Conservation (phyloP, 305 asterid genomes). For the Plantago coronopus region DNA sequence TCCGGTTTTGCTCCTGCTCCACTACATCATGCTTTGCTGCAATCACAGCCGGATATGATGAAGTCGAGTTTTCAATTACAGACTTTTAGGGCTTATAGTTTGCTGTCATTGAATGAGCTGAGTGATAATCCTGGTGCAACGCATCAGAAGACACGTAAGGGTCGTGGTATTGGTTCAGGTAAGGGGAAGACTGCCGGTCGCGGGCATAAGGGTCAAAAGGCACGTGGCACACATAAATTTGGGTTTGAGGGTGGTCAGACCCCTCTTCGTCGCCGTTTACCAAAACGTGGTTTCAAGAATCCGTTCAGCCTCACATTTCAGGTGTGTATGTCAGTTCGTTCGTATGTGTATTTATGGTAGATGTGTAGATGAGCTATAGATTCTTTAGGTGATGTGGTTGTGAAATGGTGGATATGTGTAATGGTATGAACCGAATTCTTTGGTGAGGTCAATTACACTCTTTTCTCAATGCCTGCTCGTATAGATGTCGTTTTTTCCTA, state of each 20-base stretch:
- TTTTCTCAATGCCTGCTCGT: no score
- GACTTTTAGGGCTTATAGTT: conserved; percentile 49
- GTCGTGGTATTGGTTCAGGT: conserved; percentile 93
- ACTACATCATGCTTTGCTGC: conserved; percentile 20
- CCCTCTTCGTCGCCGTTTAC: conserved; percentile 83
- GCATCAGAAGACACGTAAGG: conserved; percentile 82
- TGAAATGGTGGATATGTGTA: no score
- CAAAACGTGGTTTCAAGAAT: conserved; percentile 84
- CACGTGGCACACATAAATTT: conserved; percentile 79
- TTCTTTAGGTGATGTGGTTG: no score
- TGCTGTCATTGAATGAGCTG: conserved; percentile 74
- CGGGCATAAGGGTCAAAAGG: conserved; percentile 94
- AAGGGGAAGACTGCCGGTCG: conserved; percentile 96
- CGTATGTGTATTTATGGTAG: not conserved
- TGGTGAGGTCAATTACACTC: no score
- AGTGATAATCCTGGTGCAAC: conserved; percentile 74
- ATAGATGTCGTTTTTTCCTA: no score
- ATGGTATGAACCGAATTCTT: no score
- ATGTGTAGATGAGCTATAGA: not conserved
- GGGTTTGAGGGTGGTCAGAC: conserved; percentile 99
- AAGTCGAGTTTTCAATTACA: conserved; percentile 15
- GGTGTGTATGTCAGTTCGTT: conserved; percentile 31
- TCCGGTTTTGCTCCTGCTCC: conserved; percentile 19
- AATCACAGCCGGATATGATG: conserved; percentile 12
- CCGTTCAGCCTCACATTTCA: conserved; percentile 83